Evolutionary conservation across 371 early-diverging fungal genomes (phyloP), one percentile per base, ranked within the genome.

Genomic region (Smittium culicis): DNA sequence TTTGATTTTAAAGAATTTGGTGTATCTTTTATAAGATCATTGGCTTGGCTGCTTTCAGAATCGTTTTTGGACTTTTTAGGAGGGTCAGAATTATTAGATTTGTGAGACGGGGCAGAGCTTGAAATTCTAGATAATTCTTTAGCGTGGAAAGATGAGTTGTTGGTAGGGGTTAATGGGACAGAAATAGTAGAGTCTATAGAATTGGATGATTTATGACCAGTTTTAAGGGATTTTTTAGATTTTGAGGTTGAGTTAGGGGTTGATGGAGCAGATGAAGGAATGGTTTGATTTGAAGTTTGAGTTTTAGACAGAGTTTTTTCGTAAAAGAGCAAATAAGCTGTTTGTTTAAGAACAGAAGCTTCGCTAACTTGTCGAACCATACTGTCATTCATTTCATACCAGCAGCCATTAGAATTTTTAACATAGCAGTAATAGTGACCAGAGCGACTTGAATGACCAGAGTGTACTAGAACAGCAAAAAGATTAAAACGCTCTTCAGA

Each of bases 311-410:
- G 54, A 33, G 68, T 67, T 62, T 76, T 79, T 56, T 78, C 78
- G 71, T 94, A 94, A 68, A 94, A 91, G 11, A 94, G 78, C 78
- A 94, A 81, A 67, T 94, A 94, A 0, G 92, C 92, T n/a, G 80
- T 74, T 70, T 89, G 84, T 0, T 64, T 68, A 20, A 91, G 71
- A 0, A 91, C 93, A 11, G 85, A 83, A 28, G 79, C 74, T 16
- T 82, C 65, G 60, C 85, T 79, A 34, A 86, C 89, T 64, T 69
- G 71, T 63, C 78, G 76, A 68, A 90, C 90, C 55, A 69, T 70
- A 35, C 82, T 81, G 74, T 94, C 94, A 74, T 94, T 85, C 86
- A 90, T 88, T 27, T 76, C 73, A 67, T 86, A 87, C 90, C 90
- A 90, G 17, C 80, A 70, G 5, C 88, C 90, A 59, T 83, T 79